Conservation (phyloP, 2,329 filamentous ascomycete genomes). For the Boeremia exigua region DNA sequence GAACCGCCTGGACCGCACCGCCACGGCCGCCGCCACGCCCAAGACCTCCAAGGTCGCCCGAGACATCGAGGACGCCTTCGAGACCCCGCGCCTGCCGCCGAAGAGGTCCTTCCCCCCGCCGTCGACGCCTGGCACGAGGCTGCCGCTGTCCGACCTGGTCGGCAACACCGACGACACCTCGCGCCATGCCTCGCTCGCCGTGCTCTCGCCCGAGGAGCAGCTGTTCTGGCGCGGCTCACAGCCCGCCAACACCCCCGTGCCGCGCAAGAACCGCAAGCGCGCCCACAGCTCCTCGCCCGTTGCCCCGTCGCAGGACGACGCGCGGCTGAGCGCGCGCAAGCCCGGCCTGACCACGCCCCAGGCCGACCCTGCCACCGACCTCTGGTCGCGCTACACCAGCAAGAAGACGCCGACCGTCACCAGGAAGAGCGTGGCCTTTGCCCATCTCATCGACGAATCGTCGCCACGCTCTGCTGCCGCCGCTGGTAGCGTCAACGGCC, state of each 20-base stretch:
- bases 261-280: slow-evolving; percentile 52
- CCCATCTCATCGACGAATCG: slow-evolving; percentile 53
- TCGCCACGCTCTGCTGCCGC: slow-evolving; percentile 54
- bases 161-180: slow-evolving; percentile 65
- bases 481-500: slow-evolving; percentile 53
- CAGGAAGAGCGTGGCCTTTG: slow-evolving; percentile 48
- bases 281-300: slow-evolving; percentile 56
- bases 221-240: slow-evolving; percentile 63
- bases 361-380: slow-evolving; percentile 54
- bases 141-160: slow-evolving; percentile 66
- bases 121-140: slow-evolving; percentile 64
- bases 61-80: slow-evolving; percentile 23
- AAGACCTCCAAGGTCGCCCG: slow-evolving; percentile 25
- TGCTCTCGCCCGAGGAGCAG: slow-evolving; percentile 65
- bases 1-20: slow-evolving; percentile 37
- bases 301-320: slow-evolving; percentile 48
- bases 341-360: slow-evolving; percentile 51
- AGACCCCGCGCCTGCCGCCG: slow-evolving; percentile 37
- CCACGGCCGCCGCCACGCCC: slow-evolving; percentile 26
- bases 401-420: slow-evolving; percentile 44
- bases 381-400: slow-evolving; percentile 55
- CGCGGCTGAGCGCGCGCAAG: slow-evolving; percentile 31
- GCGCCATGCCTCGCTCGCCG: slow-evolving; percentile 54
- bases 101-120: slow-evolving; percentile 51
- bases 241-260: slow-evolving; percentile 51